Conservation (phyloP, 2,329 filamentous ascomycete genomes). For the Trichophyton mentagrophytes region DNA sequence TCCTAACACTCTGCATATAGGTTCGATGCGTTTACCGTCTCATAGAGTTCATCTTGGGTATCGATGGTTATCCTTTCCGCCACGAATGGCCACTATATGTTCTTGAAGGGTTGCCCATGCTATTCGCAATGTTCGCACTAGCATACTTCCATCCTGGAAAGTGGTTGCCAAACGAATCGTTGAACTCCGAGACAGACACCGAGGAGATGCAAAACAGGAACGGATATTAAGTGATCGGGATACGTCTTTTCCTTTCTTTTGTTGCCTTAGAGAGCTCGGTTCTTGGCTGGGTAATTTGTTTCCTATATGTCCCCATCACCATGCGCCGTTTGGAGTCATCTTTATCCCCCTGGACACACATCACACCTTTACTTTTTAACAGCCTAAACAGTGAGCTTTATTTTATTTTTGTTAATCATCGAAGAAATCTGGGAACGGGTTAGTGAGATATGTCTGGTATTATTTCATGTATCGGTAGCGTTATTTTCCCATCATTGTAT, state of each 20-base stretch:
- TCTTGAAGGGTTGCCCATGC: slow-evolving; percentile 37
- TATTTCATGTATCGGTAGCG: neutral
- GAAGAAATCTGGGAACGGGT: neutral
- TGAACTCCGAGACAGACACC: neutral
- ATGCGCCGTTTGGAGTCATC: neutral
- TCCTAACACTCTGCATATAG: slow-evolving; percentile 16
- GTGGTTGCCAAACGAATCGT: slow-evolving; percentile 12
- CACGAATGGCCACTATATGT: slow-evolving; percentile 44
- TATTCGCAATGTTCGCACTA: slow-evolving; percentile 16
- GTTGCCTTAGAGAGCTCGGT: neutral
- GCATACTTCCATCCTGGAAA: slow-evolving; percentile 11
- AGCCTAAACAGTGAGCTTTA: neutral
- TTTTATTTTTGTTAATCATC: neutral
- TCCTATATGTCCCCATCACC: neutral
- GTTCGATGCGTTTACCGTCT: slow-evolving; percentile 43
- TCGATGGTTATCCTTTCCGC: slow-evolving; percentile 38
- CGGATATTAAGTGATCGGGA: neutral
- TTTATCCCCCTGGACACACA: neutral
- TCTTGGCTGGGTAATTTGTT: neutral
- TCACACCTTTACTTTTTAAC: neutral
- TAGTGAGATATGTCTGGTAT: neutral
- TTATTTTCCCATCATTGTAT: neutral
- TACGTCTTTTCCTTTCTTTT: neutral
- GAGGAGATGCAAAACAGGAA: neutral
- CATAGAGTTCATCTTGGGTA: slow-evolving; percentile 41